Evolutionary conservation across 768 basidiomycete species (phyloP).

Genomic region (Sarcomyxa edulis): DNA sequence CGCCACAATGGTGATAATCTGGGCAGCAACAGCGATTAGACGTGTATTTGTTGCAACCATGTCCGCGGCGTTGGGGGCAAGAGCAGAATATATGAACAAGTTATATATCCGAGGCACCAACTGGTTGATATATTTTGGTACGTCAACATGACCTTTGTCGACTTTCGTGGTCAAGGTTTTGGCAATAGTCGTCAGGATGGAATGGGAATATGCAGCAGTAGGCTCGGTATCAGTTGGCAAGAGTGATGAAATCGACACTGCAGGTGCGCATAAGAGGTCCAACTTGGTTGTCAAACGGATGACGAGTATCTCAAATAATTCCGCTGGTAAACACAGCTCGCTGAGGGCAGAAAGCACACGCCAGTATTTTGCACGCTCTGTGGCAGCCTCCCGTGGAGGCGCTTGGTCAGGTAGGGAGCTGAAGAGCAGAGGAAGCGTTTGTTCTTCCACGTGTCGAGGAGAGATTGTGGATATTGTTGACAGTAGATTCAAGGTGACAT

Average conservation of each 20-base stretch:
- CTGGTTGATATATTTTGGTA: slow-evolving; percentile 74
- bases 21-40: slow-evolving; percentile 56
- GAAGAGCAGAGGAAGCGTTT: slow-evolving; percentile 81
- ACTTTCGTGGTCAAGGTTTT: slow-evolving; percentile 50
- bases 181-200: slow-evolving; percentile 67
- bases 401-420: slow-evolving; percentile 63
- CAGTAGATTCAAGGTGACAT: slow-evolving; percentile 57
- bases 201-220: slow-evolving; percentile 79
- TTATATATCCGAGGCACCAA: slow-evolving; percentile 70
- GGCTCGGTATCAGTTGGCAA: slow-evolving; percentile 45
- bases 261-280: slow-evolving; percentile 53
- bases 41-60: slow-evolving; percentile 37
- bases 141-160: slow-evolving; percentile 56
- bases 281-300: slow-evolving; percentile 75
- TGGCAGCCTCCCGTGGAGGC: slow-evolving; percentile 45
- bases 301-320: slow-evolving; percentile 82
- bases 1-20: slow-evolving; percentile 62
- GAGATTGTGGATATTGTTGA: slow-evolving; percentile 51
- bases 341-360: slow-evolving; percentile 63
- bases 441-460: slow-evolving; percentile 61
- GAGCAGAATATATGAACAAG: slow-evolving; percentile 44
- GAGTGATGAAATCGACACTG: slow-evolving; percentile 5
- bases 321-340: slow-evolving; percentile 64
- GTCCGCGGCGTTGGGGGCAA: slow-evolving; percentile 19
- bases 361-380: slow-evolving; percentile 61